Base-by-base conservation (phyloP, 129 eudicot genomes). In the Logfia minima region DNA sequence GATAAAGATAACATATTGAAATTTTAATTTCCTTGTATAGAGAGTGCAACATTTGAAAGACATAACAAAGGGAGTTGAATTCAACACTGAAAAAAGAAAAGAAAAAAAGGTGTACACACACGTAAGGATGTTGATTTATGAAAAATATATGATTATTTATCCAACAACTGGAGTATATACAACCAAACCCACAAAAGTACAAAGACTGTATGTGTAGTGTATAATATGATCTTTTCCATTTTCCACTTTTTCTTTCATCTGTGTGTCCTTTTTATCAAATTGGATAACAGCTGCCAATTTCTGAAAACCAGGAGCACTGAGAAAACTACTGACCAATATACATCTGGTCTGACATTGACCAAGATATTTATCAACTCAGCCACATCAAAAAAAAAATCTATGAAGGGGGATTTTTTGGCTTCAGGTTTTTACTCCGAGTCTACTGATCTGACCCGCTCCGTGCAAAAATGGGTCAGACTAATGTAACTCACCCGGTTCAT, bases 271-370 rank as follows among this genome's bases (percentile, higher is more conserved):
- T 62, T 63, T 16, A n/a, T 41, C 65, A 29, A 35, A 71, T 71
- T 14, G 35, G 68, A 51, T 13, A 72, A 59, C 79, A 80, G 79
- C 74, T 73, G 35, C 83, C 68, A 73, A 51, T 72, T 80, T 80
- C 43, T 23, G 24, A 34, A 66, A 74, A 65, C 74, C 70, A 65
- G 60, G 55, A 48, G 18, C 4, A 48, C 55, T 48, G 55, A 48
- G 17, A 48, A 48, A 14, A 48, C n/a, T 48, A 48, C 55, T 48
- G 55, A 48, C 17, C 55, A 48, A 11, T 48, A 48, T 48, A 48
- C 55, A 48, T 48, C 55, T 48, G 55, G n/a, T 48, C 55, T 48
- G 55, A 48, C 55, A 48, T 48, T 48, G 18, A 48, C 55, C 55
- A 48, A 48, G 55, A 48, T 48, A 48, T 14, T 48, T 48, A 48